Conservation (phyloP, 495 filamentous ascomycete genomes). For the Pyronema omphalodes region DNA sequence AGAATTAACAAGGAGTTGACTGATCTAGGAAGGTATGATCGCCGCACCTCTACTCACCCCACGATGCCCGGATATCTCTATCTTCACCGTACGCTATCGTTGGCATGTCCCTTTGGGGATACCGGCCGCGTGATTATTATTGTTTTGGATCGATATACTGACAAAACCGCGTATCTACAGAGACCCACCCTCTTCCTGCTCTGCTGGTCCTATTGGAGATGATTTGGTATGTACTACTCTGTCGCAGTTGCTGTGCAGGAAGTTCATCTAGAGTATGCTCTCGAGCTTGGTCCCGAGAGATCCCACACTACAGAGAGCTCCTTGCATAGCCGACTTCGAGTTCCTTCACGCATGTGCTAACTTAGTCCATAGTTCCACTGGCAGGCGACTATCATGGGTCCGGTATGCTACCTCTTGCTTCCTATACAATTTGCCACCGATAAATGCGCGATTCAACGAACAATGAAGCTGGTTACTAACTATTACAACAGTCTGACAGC, state of each 20-base stretch:
- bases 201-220: slow-evolving; percentile 87
- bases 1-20: slow-evolving; percentile 99
- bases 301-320: not conserved
- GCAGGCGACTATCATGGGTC: slow-evolving; percentile 99
- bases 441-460: not conserved
- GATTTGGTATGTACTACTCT: slow-evolving; percentile 61
- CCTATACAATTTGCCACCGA: not conserved
- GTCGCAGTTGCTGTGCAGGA: no score
- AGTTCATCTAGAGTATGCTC: no score
- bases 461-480: not conserved
- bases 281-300: not conserved
- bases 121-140: not conserved
- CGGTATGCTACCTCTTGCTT: slow-evolving; percentile 46
- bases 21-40: slow-evolving; percentile 87
- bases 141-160: not conserved
- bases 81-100: no score
- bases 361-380: slow-evolving; percentile 68
- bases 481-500: slow-evolving; percentile 48
- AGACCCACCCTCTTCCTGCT: slow-evolving; percentile 97
- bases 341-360: not conserved
- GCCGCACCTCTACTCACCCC: not conserved
- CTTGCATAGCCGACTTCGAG: not conserved
- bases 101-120: not conserved
- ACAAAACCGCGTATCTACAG: slow-evolving; percentile 29
- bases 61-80: not conserved